Percentiles rank a stretch among this genome's conserved stretches.
These are phyloP conservation scores for Miamiensis avidus DNA, from an alignment of 169 alveolate genomes.

Conservation along the genomic window DNA sequence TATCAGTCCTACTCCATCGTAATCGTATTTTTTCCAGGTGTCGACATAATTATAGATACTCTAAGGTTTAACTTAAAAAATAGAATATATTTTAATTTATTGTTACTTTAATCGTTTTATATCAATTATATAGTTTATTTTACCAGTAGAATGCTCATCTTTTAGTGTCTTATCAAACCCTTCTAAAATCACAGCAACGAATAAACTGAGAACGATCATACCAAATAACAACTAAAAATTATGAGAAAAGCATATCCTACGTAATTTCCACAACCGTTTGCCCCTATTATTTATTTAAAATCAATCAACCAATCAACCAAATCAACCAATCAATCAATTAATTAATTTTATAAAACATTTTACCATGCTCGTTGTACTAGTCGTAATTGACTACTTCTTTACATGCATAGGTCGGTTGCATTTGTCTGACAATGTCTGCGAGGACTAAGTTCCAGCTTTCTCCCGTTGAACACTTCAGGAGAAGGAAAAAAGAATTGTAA, in stretches of 20 bases:
- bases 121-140: too few relatives aligned
- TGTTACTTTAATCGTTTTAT: too few relatives aligned
- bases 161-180: conserved; percentile 23
- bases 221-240: conserved; percentile 20
- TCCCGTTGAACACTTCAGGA: conserved; percentile 35
- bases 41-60: conserved; percentile 12
- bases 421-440: neutral
- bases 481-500: conserved; percentile 11
- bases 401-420: conserved; percentile 21
- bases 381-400: conserved; percentile 4
- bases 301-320: neutral
- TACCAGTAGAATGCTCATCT: neutral
- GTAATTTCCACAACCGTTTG: conserved; percentile 24
- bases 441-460: conserved; percentile 39
- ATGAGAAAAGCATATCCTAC: conserved; percentile 6
- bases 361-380: conserved; percentile 21
- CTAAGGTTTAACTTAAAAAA: neutral
- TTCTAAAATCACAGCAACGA: conserved; percentile 27
- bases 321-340: too few relatives aligned
- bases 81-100: too few relatives aligned
- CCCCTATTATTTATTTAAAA: neutral
- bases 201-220: conserved; percentile 30
- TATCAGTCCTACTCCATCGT: conserved; percentile 17
- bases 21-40: conserved; percentile 19
- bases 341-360: too few relatives aligned